Evolutionary conservation across 75 land plant species (phyloP).

Genomic region (Cryptomeria japonica): DNA sequence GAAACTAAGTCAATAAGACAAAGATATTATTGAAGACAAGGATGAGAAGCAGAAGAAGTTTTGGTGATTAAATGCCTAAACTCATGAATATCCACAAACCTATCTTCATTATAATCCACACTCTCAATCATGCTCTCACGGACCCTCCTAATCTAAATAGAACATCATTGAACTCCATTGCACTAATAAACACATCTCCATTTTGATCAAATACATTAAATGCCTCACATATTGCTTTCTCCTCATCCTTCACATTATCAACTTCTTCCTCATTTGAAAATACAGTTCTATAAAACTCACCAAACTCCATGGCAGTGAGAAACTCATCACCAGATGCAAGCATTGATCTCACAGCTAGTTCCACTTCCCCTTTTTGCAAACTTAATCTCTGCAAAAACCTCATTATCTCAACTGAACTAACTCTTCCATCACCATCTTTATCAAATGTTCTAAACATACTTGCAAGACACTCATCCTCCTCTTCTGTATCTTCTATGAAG

Average conservation of each 20-base stretch:
- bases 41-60: not conserved
- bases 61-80: slow-evolving; percentile 36
- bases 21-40: not conserved
- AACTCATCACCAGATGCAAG: too few relatives aligned
- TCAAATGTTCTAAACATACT: too few relatives aligned
- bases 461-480: too few relatives aligned
- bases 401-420: too few relatives aligned
- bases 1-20: too few relatives aligned
- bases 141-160: slow-evolving; percentile 24
- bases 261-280: not conserved
- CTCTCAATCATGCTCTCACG: slow-evolving; percentile 44
- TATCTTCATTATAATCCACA: slow-evolving; percentile 49
- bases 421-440: too few relatives aligned
- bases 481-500: too few relatives aligned
- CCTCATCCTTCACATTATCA: not conserved
- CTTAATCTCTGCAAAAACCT: too few relatives aligned
- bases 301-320: too few relatives aligned
- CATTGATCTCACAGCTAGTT: too few relatives aligned
- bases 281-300: not conserved
- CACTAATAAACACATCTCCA: slow-evolving; percentile 54
- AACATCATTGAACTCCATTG: slow-evolving; percentile 38
- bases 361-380: too few relatives aligned
- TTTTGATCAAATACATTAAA: slow-evolving; percentile 56
- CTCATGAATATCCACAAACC: slow-evolving; percentile 29
- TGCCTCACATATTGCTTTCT: slow-evolving; percentile 23